A percentile compares a stretch with the other conserved stretches of the same genome.
Conservation (phyloP, 2,329 filamentous ascomycete species). For the Magnaporthiopsis incrustans region DNA sequence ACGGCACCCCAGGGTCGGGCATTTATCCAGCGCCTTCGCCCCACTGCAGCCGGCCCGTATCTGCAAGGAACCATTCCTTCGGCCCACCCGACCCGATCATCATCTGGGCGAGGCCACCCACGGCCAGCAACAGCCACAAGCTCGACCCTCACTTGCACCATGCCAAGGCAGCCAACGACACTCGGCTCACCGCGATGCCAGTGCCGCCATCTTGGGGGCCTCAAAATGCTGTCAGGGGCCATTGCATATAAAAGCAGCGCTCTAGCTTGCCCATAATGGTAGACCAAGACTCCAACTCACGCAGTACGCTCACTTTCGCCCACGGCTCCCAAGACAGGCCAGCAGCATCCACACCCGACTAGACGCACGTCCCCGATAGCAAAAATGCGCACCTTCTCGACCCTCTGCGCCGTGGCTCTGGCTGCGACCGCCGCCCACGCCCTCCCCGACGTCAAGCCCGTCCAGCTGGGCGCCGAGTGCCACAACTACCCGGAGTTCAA, state of each 20-base stretch:
- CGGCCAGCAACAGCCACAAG: too few species aligned
- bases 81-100: too few species aligned
- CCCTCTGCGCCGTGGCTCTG: neutral
- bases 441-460: neutral
- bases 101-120: too few species aligned
- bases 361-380: neutral
- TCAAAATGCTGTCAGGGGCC: neutral
- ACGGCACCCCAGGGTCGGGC: too few species aligned
- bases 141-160: too few species aligned
- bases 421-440: neutral
- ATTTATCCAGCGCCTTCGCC: too few species aligned
- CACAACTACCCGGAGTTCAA: constrained; percentile 1
- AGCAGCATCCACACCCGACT: neutral
- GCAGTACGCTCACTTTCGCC: too few species aligned
- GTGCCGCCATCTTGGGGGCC: too few species aligned
- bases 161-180: neutral
- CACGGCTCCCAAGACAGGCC: neutral
- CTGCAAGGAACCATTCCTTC: too few species aligned
- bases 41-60: too few species aligned
- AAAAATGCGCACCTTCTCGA: neutral
- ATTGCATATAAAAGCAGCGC: neutral
- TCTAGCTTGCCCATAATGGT: neutral
- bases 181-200: too few species aligned
- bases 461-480: neutral
- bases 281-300: neutral